Conservation (phyloP, 2,329 filamentous ascomycete species). For the Neoscytalidium dimidiatum region DNA sequence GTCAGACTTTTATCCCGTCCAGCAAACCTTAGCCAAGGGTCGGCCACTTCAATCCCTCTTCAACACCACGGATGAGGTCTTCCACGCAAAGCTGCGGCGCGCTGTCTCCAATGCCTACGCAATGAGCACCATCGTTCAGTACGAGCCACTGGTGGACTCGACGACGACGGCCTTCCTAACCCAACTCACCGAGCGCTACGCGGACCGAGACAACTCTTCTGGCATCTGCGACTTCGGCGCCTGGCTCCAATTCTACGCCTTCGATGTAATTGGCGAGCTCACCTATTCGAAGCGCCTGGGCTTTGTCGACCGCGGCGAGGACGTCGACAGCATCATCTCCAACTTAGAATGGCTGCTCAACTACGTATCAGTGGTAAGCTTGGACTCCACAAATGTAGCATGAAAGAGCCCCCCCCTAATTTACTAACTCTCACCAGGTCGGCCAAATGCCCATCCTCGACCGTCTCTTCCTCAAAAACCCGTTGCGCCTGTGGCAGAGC, state of each 20-base stretch:
- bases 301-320: constrained; percentile 22
- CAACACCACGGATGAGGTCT: constrained; percentile 24
- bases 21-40: not conserved
- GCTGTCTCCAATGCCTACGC: constrained; percentile 22
- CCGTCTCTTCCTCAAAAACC: constrained; percentile 17
- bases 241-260: constrained; percentile 39
- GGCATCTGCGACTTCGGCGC: constrained; percentile 34
- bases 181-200: constrained; percentile 24
- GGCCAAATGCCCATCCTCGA: constrained; percentile 19
- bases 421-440: not conserved
- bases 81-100: constrained; percentile 20
- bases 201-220: not conserved
- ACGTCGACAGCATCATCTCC: constrained; percentile 18
- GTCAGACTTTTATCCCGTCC: constrained; percentile 13
- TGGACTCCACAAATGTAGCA: not conserved
- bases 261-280: constrained; percentile 24
- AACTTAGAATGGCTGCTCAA: not conserved
- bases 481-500: constrained; percentile 21
- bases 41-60: not conserved
- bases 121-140: constrained; percentile 29
- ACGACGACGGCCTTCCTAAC: constrained; percentile 29
- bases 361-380: not conserved
- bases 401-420: not conserved
- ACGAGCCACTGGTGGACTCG: constrained; percentile 28
- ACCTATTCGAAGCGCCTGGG: constrained; percentile 23